Base-by-base conservation (phyloP, 768 basidiomycete genomes). In the Epithele typhae region DNA sequence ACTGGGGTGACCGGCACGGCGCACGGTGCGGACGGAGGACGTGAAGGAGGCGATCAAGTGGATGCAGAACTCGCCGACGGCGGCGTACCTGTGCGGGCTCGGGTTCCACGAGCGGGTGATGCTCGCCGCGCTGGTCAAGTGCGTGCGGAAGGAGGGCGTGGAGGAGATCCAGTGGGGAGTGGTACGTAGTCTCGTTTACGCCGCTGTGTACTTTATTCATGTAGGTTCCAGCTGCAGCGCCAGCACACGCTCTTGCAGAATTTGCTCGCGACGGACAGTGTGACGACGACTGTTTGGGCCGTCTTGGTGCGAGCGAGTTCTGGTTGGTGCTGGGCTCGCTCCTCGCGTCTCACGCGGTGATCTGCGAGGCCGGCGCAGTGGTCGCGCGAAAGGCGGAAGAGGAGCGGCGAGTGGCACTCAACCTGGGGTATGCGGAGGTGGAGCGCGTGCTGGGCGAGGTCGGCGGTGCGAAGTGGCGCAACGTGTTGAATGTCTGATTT, bases 1-100 rank as follows among this genome's bases (percentile, higher is more conserved):
- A 62, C 77, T 90, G 15, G 82, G 84, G 5, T 76, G 78, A 49
- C 60, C 71, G 24, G 64, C 66, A 1, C 65, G 67, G 43, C 64
- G 67, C 51, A 70, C 79, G 0, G 91, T 87, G 11, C 73, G 76
- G 19, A 78, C 78, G 0, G 76, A 75, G 17, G 88, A 95, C 46
- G 82, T 95, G 55, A 79, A 75, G 56, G 77, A 81, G 40, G 91
- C 95, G 8, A 81, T 92, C 43, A 78, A 80, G 55, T 78, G 78
- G 33, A 87, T 95, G 84, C 92, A 94, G 59, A 91, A 89, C 55
- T 93, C 87, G 55, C 93, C 93, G 2, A 91, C 85, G 1, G 87
- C 90, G 4, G 82, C 83, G 12, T 96, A 84, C 59, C 66, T 97
- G 21, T 77, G 78, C 38, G 82, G 87, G 27, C 84, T 91, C 56